These are phyloP conservation scores for Aspergillus bombycis DNA, from an alignment of 2,329 filamentous ascomycete genomes.

Conservation along the genomic window DNA sequence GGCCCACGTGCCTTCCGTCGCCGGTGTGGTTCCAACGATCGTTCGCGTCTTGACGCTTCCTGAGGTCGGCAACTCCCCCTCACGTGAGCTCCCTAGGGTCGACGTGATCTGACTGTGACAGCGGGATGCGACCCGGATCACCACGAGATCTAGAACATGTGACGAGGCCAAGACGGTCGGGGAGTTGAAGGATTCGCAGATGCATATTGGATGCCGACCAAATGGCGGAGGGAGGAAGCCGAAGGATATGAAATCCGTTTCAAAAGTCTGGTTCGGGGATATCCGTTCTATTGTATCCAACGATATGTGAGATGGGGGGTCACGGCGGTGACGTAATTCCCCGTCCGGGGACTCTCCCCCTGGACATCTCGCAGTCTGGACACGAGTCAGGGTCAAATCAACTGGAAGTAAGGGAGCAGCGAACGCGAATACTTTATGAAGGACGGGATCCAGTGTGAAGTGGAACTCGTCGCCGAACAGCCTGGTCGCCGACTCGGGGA, in stretches of 20 bases:
- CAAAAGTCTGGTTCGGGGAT: too few relatives aligned
- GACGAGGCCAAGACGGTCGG: neutral
- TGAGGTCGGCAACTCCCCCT: neutral
- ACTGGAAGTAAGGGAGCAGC: neutral
- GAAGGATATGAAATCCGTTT: neutral
- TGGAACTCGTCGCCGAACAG: slow-evolving; percentile 2
- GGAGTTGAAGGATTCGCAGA: neutral
- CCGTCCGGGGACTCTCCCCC: neutral
- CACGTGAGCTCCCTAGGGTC: neutral
- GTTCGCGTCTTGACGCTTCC: too few relatives aligned
- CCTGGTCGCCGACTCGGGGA: slow-evolving; percentile 26
- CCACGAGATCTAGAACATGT: neutral
- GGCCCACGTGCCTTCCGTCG: neutral
- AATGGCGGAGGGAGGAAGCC: neutral
- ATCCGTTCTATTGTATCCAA: neutral
- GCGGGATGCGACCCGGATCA: too few relatives aligned
- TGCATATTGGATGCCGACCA: neutral
- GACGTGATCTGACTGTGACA: neutral
- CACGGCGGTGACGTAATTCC: neutral
- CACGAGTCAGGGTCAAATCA: neutral
- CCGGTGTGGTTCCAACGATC: too few relatives aligned
- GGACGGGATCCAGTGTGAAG: neutral
- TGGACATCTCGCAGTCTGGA: neutral
- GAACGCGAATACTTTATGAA: neutral
- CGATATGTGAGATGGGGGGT: neutral